phyloP scores from a whole-genome alignment of 805 yeast genomes.

The Starmera quercuum region DNA sequence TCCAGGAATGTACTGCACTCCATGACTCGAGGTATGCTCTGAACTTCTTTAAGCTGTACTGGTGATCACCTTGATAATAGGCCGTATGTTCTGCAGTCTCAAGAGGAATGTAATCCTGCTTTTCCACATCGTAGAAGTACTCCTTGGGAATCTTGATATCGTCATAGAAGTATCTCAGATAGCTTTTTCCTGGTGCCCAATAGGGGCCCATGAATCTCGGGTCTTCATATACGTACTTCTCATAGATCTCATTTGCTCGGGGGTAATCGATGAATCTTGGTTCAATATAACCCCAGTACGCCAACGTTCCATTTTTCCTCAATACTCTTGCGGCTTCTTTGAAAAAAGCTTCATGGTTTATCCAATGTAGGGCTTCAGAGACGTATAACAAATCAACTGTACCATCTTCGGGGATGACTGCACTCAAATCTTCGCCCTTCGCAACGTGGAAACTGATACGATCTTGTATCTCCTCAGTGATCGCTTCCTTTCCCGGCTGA shows the following conservation, averaged over 20 bases:
- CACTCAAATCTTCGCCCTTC: constrained; percentile 20
- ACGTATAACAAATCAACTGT: constrained; percentile 51
- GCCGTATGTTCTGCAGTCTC: constrained; percentile 16
- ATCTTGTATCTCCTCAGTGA: constrained; percentile 9
- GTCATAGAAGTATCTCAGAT: constrained; percentile 34
- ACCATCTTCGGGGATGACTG: constrained; percentile 13
- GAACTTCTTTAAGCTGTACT: constrained; percentile 36
- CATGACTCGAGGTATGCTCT: constrained; percentile 52
- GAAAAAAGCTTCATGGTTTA: constrained; percentile 44
- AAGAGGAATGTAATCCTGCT: constrained; percentile 24
- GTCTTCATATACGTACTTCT: constrained; percentile 43
- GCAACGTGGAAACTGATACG: constrained; percentile 14
- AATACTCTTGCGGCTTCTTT: constrained; percentile 40
- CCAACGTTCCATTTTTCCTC: constrained; percentile 53
- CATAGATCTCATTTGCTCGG: constrained; percentile 47
- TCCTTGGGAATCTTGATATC: constrained; percentile 38
- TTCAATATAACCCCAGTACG: constrained; percentile 69
- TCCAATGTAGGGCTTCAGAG: constrained; percentile 80
- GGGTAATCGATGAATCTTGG: constrained; percentile 49
- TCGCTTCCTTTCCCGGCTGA: constrained; percentile 25
- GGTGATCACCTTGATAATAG: constrained; percentile 32
- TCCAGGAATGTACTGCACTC: constrained; percentile 60
- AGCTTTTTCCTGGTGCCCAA: constrained; percentile 67
- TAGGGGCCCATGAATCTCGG: constrained; percentile 45
- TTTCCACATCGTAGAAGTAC: constrained; percentile 33